Percentiles rank a stretch among this genome's conserved stretches.
Evolutionary conservation across 2,329 filamentous ascomycete genomes (phyloP).

Genomic region (Xylariomycetidae sp.): DNA sequence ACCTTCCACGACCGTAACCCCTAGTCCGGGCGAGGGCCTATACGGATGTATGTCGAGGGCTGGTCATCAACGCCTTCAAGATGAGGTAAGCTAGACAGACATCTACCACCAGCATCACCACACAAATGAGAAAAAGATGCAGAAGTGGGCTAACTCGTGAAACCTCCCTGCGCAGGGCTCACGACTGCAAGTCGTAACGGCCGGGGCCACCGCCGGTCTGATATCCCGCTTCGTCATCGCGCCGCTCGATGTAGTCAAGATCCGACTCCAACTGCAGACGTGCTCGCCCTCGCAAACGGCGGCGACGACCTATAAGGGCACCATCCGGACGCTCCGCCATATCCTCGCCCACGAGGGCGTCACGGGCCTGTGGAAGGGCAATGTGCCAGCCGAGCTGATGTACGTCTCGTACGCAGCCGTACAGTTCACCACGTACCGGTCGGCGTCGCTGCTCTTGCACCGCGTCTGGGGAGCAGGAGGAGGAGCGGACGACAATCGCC

Average conservation of each 20-base stretch:
- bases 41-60: slow-evolving; percentile 40
- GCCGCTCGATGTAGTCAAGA: slow-evolving; percentile 96
- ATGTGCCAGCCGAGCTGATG: slow-evolving; percentile 89
- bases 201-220: slow-evolving; percentile 67
- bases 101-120: too few relatives aligned
- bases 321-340: slow-evolving; percentile 66
- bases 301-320: slow-evolving; percentile 65
- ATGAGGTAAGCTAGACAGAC: slow-evolving; percentile 52
- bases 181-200: slow-evolving; percentile 50
- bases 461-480: slow-evolving; percentile 37
- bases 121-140: too few relatives aligned
- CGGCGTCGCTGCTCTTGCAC: slow-evolving; percentile 63
- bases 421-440: slow-evolving; percentile 87
- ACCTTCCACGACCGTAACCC: too few relatives aligned
- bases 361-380: slow-evolving; percentile 92
- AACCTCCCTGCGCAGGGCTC: too few relatives aligned
- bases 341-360: slow-evolving; percentile 81
- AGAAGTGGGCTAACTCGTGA: too few relatives aligned
- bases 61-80: slow-evolving; percentile 48
- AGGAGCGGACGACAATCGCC: slow-evolving; percentile 28
- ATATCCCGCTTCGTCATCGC: slow-evolving; percentile 92
- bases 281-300: slow-evolving; percentile 75
- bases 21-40: slow-evolving; percentile 22
- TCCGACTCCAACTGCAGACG: slow-evolving; percentile 89
- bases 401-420: slow-evolving; percentile 87